These are phyloP conservation scores for Nicotiana otophora DNA, from an alignment of 257 asterid species.

Conservation along the genomic window DNA sequence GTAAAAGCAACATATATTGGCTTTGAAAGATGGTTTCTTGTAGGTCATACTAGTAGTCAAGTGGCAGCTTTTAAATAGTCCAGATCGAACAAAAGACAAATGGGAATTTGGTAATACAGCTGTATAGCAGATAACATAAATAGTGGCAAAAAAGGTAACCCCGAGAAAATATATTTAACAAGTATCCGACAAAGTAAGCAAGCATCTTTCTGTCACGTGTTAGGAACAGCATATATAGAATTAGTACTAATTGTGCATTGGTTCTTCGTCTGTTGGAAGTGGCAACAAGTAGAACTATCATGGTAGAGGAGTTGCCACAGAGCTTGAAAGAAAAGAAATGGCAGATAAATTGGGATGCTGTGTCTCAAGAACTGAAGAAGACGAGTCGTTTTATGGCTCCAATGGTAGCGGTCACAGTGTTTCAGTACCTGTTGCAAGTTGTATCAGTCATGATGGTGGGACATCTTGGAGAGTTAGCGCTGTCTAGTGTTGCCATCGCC, in stretches of 20 bases:
- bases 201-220: background rate
- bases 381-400: conserved; percentile 39
- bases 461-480: conserved; percentile 32
- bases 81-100: background rate
- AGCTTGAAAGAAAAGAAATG: conserved; percentile 13
- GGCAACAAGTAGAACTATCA: background rate
- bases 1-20: background rate
- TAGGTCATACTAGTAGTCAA: background rate
- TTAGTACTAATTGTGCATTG: background rate
- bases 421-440: conserved; percentile 40
- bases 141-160: background rate
- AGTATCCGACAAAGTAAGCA: background rate
- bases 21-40: background rate
- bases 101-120: background rate
- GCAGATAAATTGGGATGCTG: conserved; percentile 9
- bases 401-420: conserved; percentile 38
- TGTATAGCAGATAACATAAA: background rate
- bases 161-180: background rate
- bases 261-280: background rate
- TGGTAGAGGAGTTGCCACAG: conserved; percentile 11
- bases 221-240: too few relatives aligned
- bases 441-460: conserved; percentile 46
- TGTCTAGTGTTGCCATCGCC: conserved; percentile 43
- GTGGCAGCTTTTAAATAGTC: background rate
- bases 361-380: conserved; percentile 31